These are phyloP conservation scores for Mycena metata DNA, from an alignment of 768 basidiomycete species.

Conservation along the genomic window DNA sequence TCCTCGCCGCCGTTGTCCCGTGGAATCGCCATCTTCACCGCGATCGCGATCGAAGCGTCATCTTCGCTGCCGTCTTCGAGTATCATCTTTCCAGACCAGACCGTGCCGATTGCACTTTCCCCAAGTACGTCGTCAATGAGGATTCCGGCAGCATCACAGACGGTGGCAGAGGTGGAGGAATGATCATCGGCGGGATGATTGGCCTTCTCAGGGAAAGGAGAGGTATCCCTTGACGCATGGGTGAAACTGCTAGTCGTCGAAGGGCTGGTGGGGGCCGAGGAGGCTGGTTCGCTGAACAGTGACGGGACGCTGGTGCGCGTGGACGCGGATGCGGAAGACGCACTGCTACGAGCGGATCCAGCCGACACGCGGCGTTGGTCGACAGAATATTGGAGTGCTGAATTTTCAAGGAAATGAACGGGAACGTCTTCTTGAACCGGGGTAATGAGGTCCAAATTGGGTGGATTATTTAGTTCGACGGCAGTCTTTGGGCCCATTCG, in stretches of 20 bases:
- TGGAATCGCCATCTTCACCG: constrained; percentile 24
- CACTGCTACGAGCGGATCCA: constrained; percentile 19
- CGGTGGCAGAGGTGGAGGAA: background rate
- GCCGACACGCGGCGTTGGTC: constrained; percentile 21
- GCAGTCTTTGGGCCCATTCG: background rate
- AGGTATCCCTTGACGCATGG: background rate
- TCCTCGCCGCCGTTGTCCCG: constrained; percentile 11
- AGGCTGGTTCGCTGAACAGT: constrained; percentile 11
- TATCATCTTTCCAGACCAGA: constrained; percentile 28
- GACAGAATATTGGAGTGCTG: background rate
- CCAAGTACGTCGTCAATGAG: background rate
- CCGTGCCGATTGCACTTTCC: constrained; percentile 13
- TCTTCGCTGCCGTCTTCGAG: constrained; percentile 14
- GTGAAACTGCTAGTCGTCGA: constrained; percentile 17
- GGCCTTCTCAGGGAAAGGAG: constrained; percentile 19
- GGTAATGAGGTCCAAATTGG: too few species aligned
- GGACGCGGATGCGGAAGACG: constrained; percentile 16
- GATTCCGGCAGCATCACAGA: constrained; percentile 20
- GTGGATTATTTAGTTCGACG: too few species aligned
- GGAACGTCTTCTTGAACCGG: background rate
- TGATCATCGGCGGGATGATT: background rate
- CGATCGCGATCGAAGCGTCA: background rate
- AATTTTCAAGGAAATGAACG: background rate
- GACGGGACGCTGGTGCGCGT: constrained; percentile 1
- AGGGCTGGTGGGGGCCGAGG: constrained; percentile 23